Conservation (phyloP, 2,329 filamentous ascomycete genomes). For the Beauveria sp. region DNA sequence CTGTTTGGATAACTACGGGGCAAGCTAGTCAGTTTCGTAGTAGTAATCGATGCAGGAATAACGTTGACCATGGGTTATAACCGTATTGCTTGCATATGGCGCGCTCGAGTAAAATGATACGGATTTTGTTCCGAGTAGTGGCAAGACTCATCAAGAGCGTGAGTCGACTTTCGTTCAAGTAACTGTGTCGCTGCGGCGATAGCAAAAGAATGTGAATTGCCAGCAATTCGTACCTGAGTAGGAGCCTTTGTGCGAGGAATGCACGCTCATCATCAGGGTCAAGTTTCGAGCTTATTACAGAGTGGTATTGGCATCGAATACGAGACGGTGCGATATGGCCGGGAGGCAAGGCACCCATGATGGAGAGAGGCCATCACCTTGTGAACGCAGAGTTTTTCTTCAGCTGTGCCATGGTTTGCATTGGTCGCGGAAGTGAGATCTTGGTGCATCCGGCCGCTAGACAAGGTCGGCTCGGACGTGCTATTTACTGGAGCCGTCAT, state of each 20-base stretch:
- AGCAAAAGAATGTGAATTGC: not conserved
- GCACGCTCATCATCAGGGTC: not conserved
- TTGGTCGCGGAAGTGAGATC: not conserved
- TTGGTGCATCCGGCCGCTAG: constrained; percentile 2
- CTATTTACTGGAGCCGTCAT: constrained; percentile 3
- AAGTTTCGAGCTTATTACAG: constrained; percentile 5
- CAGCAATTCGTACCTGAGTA: not conserved
- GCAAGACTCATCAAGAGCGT: not conserved
- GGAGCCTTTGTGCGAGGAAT: not conserved
- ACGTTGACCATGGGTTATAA: not conserved
- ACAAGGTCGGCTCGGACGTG: constrained; percentile 3
- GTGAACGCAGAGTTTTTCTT: constrained; percentile 6
- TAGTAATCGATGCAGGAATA: not conserved
- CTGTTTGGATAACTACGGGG: not conserved
- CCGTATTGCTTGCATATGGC: not conserved
- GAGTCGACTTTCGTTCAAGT: too few species aligned
- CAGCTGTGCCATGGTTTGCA: not conserved
- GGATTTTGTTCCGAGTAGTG: not conserved
- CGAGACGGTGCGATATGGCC: constrained; percentile 1
- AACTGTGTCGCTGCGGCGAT: not conserved
- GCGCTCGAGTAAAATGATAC: not conserved
- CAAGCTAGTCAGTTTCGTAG: not conserved
- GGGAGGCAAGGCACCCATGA: not conserved
- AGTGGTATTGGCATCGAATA: not conserved
- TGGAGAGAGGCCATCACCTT: not conserved